phyloP scores from a whole-genome alignment of 176 grass and related monocot species.

The Urochloa ruziziensis region DNA sequence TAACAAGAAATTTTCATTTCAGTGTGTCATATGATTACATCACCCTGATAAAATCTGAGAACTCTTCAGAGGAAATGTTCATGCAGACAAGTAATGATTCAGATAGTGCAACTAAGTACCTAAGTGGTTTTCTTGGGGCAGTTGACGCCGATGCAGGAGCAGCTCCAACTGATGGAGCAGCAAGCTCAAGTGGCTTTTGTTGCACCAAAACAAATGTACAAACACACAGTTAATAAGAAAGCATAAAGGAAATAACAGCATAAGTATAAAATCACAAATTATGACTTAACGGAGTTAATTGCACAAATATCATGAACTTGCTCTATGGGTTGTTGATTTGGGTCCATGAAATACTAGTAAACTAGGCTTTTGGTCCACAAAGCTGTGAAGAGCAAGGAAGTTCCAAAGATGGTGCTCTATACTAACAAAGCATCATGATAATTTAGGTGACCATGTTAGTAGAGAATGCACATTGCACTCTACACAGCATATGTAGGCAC shows the following conservation, averaged over 20 bases:
- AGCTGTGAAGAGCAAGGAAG: neutral
- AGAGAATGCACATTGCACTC: neutral
- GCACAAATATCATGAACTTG: neutral
- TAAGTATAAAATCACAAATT: neutral
- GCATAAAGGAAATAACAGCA: neutral
- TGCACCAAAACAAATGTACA: slow-evolving; percentile 10
- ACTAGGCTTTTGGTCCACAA: neutral
- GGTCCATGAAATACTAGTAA: neutral
- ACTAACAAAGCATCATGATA: neutral
- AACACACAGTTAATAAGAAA: slow-evolving; percentile 2
- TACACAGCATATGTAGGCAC: neutral
- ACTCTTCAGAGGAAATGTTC: neutral
- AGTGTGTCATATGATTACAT: neutral
- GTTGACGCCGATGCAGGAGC: slow-evolving; percentile 30
- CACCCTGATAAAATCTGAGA: neutral
- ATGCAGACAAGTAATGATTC: neutral
- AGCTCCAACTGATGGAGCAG: slow-evolving; percentile 35
- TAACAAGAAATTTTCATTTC: neutral
- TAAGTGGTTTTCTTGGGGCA: slow-evolving; percentile 60
- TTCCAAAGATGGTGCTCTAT: neutral
- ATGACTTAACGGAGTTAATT: neutral
- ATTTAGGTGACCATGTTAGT: neutral
- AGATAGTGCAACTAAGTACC: slow-evolving; percentile 40
- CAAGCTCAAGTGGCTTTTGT: slow-evolving; percentile 61
- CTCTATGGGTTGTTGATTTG: neutral